Evolutionary conservation across 306 rosid species (phyloP).

Genomic region (Cicer arietinum): DNA sequence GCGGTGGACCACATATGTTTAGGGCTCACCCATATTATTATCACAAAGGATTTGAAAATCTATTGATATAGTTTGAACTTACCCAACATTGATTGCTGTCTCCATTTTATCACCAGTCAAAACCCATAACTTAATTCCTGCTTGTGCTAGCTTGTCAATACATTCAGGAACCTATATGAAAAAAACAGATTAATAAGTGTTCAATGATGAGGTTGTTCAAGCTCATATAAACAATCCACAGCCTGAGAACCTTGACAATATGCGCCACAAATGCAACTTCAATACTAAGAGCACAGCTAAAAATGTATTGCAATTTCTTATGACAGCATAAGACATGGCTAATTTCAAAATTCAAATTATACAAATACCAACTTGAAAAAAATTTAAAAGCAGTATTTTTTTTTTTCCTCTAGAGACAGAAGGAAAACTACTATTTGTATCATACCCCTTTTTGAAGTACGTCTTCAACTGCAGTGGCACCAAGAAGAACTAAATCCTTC

Average conservation of each 20-base stretch:
- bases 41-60: constrained; percentile 2
- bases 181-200: neutral
- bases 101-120: constrained; percentile 56
- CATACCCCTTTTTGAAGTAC: constrained; percentile 53
- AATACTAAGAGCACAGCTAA: neutral
- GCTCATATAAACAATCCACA: neutral
- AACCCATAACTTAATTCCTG: constrained; percentile 51
- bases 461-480: constrained; percentile 54
- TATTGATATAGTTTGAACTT: constrained; percentile 18
- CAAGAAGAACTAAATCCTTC: constrained; percentile 47
- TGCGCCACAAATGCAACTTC: neutral
- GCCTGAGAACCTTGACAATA: neutral
- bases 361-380: neutral
- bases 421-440: neutral
- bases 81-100: constrained; percentile 51
- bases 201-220: neutral
- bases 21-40: neutral
- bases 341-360: neutral
- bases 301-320: neutral
- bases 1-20: no score
- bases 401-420: neutral
- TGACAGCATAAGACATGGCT: neutral
- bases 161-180: constrained; percentile 47
- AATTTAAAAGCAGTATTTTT: neutral
- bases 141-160: constrained; percentile 52